Base-by-base conservation (phyloP, 2,329 filamentous ascomycete species). In the Chaetomium sp. region DNA sequence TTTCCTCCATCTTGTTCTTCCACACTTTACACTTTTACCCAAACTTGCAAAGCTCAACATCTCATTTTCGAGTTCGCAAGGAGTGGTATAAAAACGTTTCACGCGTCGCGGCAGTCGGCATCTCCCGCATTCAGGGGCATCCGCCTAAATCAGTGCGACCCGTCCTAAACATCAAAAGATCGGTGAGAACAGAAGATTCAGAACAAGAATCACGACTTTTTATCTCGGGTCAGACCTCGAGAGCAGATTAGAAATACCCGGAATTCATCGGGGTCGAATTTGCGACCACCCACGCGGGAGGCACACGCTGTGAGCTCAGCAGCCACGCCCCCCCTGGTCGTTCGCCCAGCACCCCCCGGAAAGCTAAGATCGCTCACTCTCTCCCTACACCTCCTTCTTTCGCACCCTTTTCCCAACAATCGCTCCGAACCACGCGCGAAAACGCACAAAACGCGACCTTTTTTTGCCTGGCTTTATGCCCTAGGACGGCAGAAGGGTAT, bases 391-490 rank as follows among this genome's bases (percentile, higher is more conserved):
- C 49, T 63, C 63, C 63, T 64, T 63, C 60, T 55, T 49, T 53
- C 54, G 61, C 65, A 67, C 67, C 66, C 68, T 60, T 65, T 66
- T 60, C 58, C 67, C 50, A 65, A 55, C 55, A 62, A 60, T 63
- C 65, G 65, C 65, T 60, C 8, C 23, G 9, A 7, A 64, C 63
- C 65, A 72, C 72, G 72, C 73, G 72, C 71, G 51, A 64, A 58
- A 63, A 57, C 62, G 27, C 56, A 62, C 55, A 67, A 65, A 72
- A 71, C 72, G 72, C 73, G 72, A 67, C 65, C 33, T 60, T 67
- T 58, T 67, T 65, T 65, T 60, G 56, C 56, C 57, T 50, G 55
- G 57, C 54, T 71, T 65, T 53, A 70, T 69, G 67, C 64, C 60
- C 47, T 69, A 65, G 56, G 67, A 63, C 64, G 67, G 60, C 62